Base-by-base conservation (phyloP, 768 basidiomycete species). In the Trametes gibbosa region DNA sequence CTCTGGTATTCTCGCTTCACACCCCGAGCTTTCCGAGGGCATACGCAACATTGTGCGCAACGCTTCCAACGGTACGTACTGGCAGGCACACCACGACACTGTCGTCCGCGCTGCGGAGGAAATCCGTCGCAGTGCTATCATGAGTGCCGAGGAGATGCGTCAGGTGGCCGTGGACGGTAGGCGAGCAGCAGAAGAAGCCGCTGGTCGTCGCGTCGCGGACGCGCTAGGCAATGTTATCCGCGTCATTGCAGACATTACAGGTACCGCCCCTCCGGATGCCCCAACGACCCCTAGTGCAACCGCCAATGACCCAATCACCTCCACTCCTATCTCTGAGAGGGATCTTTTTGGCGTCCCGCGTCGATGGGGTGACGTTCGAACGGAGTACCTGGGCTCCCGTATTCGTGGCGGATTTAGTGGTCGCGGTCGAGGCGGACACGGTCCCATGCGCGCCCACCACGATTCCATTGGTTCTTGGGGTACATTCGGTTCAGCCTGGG, bases 11-110 rank as follows among this genome's bases (percentile, higher is more conserved):
- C 68, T 91, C 42, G 74, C 80, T 0, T 70, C 81, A 5, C 87
- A 92, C 64, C 90, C 90, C 4, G 89, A 92, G 62, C 70, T 92
- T 12, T 81, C 86, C 3, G 85, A 88, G 55, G 80, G 80, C 43
- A 68, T 92, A 56, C 84, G 83, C 56, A 85, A 81, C 66, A 81
- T 92, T 34, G 69, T 84, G 45, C 74, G 75, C 50, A 89, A 91
- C 63, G 76, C 85, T 4, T 75, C 79, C 5, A 82, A 75, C 50
- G 90, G 89, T 23, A 75, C 80, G 9, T 92, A 92, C 68, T 92
- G 87, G 89, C 70, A 74, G 35, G 70, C 78, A 27, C 87, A 90
- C 65, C 81, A 85, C 48, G 80, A 81, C 9, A 74, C 81, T 2
- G 70, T 90, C 43, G 79, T 83, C 8, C 80, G 81, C 21, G 82